Percentiles rank a stretch among this genome's conserved stretches.
Evolutionary conservation across 1,284 basidiomycete species (phyloP).

Genomic region (Blastosporella zonata): DNA sequence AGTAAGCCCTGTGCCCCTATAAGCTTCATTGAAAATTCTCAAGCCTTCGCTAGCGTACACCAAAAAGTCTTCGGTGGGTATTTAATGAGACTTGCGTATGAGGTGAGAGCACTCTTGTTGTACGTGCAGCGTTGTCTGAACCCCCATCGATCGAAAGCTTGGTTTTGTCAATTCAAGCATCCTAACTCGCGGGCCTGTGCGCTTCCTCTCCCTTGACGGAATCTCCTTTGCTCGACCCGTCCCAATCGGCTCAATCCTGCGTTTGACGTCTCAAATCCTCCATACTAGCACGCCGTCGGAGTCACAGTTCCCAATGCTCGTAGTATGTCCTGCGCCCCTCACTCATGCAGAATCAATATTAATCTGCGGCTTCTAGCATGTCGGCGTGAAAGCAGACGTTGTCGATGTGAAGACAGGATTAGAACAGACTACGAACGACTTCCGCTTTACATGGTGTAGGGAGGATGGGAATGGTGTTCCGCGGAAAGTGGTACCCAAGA

Average conservation of each 20-base stretch:
- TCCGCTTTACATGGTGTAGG: conserved; percentile 65
- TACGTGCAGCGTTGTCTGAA: neutral
- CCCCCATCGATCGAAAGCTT: conserved; percentile 41
- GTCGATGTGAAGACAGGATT: conserved; percentile 70
- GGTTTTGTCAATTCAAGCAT: conserved; percentile 72
- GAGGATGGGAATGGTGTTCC: conserved; percentile 38
- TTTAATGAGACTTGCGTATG: conserved; percentile 62
- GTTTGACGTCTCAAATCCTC: conserved; percentile 66
- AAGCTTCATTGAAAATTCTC: neutral
- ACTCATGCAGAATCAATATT: conserved; percentile 5
- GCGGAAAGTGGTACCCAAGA: conserved; percentile 66
- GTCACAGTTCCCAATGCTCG: conserved; percentile 39
- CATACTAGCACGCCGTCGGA: conserved; percentile 46
- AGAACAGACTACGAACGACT: conserved; percentile 69
- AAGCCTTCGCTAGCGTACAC: conserved; percentile 53
- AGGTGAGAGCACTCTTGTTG: conserved; percentile 33
- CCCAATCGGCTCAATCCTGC: conserved; percentile 77
- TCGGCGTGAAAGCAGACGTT: conserved; percentile 74
- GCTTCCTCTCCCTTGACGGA: conserved; percentile 75
- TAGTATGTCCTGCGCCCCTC: conserved; percentile 39
- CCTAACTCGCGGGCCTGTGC: conserved; percentile 66
- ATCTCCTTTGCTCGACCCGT: conserved; percentile 81
- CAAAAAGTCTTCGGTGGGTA: conserved; percentile 76
- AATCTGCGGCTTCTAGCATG: conserved; percentile 43
- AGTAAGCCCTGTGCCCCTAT: conserved; percentile 42